phyloP scores from a whole-genome alignment of 352 stramenopile genomes.

The Globisporangium sylvaticum region DNA sequence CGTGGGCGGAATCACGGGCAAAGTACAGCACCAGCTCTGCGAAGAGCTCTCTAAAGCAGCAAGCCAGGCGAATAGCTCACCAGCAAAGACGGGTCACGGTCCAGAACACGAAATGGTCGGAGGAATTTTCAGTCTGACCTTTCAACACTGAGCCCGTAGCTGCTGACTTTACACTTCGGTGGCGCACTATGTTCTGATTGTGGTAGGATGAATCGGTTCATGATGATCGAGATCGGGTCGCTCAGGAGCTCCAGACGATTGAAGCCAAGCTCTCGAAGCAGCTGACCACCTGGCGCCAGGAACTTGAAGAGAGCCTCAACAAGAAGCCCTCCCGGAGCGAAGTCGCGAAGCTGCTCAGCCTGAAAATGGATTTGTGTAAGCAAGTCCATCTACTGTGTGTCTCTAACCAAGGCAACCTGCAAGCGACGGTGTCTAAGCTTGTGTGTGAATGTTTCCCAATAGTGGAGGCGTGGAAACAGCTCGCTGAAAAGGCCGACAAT shows the following conservation, averaged over 20 bases:
- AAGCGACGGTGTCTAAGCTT: no score
- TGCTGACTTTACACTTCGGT: neutral
- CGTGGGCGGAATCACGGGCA: neutral
- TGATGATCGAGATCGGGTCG: constrained; percentile 8
- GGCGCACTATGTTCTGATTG: neutral
- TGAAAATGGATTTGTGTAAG: constrained; percentile 41
- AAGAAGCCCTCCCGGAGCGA: constrained; percentile 29
- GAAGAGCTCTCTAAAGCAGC: neutral
- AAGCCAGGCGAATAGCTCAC: neutral
- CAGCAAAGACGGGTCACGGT: neutral
- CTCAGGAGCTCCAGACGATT: constrained; percentile 14
- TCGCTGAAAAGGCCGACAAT: constrained; percentile 32
- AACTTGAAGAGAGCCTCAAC: constrained; percentile 19
- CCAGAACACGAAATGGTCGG: constrained; percentile 1
- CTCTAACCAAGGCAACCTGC: no score
- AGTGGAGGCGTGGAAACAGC: constrained; percentile 36
- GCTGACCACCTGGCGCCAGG: constrained; percentile 18
- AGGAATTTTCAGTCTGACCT: neutral
- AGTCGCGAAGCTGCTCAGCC: constrained; percentile 28
- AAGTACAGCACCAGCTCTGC: neutral
- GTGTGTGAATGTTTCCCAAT: no score
- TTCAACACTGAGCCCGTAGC: neutral
- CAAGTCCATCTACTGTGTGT: constrained; percentile 9
- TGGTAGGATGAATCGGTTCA: constrained; percentile 14
- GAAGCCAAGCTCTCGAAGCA: constrained; percentile 23